Evolutionary conservation across 1,139 yeast genomes (phyloP).

Genomic region (Hyphopichia pseudoburtonii): DNA sequence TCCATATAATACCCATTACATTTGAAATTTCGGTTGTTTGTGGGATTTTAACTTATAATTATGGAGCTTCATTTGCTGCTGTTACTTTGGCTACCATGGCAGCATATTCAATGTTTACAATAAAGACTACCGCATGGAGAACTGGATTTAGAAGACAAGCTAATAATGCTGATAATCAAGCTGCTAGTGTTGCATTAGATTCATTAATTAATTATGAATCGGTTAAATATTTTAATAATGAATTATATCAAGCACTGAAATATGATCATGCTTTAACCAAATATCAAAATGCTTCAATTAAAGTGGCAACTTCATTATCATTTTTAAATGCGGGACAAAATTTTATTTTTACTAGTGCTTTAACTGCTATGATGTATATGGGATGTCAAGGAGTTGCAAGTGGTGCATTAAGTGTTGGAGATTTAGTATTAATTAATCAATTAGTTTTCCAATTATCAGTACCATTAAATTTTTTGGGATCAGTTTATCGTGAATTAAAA

Average conservation of each 20-base stretch:
- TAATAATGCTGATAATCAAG: constrained; percentile 90
- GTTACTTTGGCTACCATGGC: constrained; percentile 87
- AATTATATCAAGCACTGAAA: constrained; percentile 71
- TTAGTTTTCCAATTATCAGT: constrained; percentile 93
- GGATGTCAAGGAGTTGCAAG: constrained; percentile 91
- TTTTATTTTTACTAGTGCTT: constrained; percentile 83
- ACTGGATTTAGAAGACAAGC: constrained; percentile 89
- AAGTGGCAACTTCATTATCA: constrained; percentile 90
- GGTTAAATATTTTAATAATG: constrained; percentile 93
- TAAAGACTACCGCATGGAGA: constrained; percentile 94
- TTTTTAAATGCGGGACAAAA: constrained; percentile 91
- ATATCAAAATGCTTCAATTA: constrained; percentile 80
- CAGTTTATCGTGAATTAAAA: constrained; percentile 90
- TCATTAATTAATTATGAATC: constrained; percentile 93
- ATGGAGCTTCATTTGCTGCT: constrained; percentile 86
- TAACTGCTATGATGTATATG: constrained; percentile 98
- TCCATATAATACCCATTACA: constrained; percentile 89
- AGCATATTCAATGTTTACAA: constrained; percentile 82
- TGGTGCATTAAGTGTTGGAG: constrained; percentile 89
- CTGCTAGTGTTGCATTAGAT: constrained; percentile 92
- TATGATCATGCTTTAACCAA: constrained; percentile 74
- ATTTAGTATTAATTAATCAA: constrained; percentile 92
- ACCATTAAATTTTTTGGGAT: constrained; percentile 90
- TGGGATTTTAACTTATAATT: constrained; percentile 89
- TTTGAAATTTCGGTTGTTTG: constrained; percentile 92